Conservation (phyloP, 768 basidiomycete genomes). For the Amanita jacksonii region DNA sequence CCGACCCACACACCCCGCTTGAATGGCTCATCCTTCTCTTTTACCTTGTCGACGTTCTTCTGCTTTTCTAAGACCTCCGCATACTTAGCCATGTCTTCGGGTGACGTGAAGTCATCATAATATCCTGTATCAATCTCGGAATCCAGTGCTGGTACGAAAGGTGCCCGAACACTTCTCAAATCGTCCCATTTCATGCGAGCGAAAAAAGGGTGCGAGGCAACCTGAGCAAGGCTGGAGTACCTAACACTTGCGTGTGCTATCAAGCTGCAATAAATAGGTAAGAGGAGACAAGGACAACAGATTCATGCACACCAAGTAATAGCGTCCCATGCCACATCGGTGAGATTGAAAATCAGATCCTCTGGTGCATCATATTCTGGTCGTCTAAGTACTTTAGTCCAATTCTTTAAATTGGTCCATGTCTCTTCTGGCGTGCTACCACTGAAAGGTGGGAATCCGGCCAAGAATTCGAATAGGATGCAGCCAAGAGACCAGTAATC, state of each 20-base stretch:
- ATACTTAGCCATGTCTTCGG: constrained; percentile 97
- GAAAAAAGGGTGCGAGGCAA: constrained; percentile 82
- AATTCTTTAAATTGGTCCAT: constrained; percentile 98
- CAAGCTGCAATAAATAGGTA: constrained; percentile 35
- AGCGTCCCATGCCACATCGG: constrained; percentile 90
- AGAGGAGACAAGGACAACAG: constrained; percentile 4
- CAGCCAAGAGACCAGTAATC: constrained; percentile 99
- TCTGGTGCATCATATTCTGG: constrained; percentile 95
- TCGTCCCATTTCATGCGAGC: constrained; percentile 63
- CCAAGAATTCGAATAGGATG: constrained; percentile 94
- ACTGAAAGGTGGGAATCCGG: constrained; percentile 97
- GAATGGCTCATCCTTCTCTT: constrained; percentile 73
- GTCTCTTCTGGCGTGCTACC: constrained; percentile 95
- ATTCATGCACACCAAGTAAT: constrained; percentile 57
- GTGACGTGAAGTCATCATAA: constrained; percentile 83
- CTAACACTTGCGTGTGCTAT: constrained; percentile 84
- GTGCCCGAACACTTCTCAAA: constrained; percentile 67
- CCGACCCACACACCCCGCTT: constrained; percentile 82
- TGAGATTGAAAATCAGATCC: constrained; percentile 93
- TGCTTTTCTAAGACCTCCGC: constrained; percentile 98
- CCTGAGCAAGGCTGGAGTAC: constrained; percentile 61
- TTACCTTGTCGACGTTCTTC: constrained; percentile 82
- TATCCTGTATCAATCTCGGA: constrained; percentile 93
- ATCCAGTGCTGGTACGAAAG: constrained; percentile 91
- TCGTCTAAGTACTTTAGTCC: constrained; percentile 84